Conservation (phyloP, 2,329 filamentous ascomycete genomes). For the Paraphaeosphaeria sporulosa region DNA sequence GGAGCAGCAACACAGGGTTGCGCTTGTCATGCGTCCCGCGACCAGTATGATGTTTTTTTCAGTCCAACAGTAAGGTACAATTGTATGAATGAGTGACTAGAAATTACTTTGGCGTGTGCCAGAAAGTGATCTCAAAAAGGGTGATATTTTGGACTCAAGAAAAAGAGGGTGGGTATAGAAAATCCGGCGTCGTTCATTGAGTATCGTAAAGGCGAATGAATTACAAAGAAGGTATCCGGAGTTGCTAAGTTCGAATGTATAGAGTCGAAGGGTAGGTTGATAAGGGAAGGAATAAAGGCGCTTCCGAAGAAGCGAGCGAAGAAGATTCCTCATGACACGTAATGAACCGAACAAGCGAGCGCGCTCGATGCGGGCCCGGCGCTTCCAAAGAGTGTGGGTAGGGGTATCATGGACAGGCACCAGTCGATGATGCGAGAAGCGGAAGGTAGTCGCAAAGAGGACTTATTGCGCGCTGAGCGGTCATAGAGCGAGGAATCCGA, state of each 20-base stretch:
- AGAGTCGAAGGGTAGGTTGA: conserved; percentile 20
- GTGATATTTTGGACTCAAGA: conserved; percentile 10
- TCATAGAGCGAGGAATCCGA: conserved; percentile 48
- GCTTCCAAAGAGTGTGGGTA: conserved; percentile 24
- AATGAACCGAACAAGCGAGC: conserved; percentile 21
- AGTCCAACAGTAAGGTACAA: conserved; percentile 5
- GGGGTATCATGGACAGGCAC: conserved; percentile 39
- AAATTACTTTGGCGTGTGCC: conserved; percentile 21
- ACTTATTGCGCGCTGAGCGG: conserved; percentile 20
- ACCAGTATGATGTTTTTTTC: conserved; percentile 1
- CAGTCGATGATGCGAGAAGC: conserved; percentile 41
- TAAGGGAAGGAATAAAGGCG: conserved; percentile 21
- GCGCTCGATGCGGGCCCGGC: conserved; percentile 23
- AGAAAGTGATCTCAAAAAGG: conserved; percentile 8
- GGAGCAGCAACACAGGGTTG: conserved; percentile 9
- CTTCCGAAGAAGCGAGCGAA: conserved; percentile 16
- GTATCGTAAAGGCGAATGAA: conserved; percentile 33
- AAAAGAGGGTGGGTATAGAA: conserved; percentile 29
- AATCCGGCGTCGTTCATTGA: conserved; percentile 26
- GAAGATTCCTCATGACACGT: conserved; percentile 32
- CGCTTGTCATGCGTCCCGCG: conserved; percentile 6
- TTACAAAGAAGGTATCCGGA: conserved; percentile 36
- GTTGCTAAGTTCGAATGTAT: conserved; percentile 20
- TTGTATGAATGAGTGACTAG: conserved; percentile 14
- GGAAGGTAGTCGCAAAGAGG: conserved; percentile 14